A percentile compares a stretch with the other conserved stretches of the same genome.
phyloP scores from a whole-genome alignment of 345 rosid species.

The Kandelia obovata region DNA sequence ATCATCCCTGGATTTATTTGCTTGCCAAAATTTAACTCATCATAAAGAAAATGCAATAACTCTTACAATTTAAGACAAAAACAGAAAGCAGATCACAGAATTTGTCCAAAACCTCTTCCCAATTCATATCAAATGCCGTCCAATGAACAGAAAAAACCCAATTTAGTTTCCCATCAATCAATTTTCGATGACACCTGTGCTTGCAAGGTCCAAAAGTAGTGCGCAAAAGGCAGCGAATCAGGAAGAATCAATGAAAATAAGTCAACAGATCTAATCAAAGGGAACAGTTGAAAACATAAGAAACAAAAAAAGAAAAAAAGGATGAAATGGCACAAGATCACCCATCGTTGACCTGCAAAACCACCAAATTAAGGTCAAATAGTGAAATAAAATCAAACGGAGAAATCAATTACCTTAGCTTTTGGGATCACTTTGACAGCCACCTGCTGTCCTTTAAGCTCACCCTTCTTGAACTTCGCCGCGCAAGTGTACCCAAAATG shows the following conservation, averaged over 20 bases:
- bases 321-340: constrained; percentile 7
- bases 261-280: neutral
- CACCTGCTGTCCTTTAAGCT: constrained; percentile 31
- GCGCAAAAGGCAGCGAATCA: neutral
- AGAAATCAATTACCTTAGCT: constrained; percentile 56
- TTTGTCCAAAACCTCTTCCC: neutral
- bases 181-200: neutral
- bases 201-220: neutral
- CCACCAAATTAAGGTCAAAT: constrained; percentile 10
- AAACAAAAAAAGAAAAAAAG: neutral
- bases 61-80: neutral
- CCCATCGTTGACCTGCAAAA: constrained; percentile 7
- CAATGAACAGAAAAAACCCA: neutral
- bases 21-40: neutral
- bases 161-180: neutral
- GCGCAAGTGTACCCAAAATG: constrained; percentile 37
- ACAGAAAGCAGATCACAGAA: neutral
- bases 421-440: constrained; percentile 57
- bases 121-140: neutral
- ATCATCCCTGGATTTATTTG: neutral
- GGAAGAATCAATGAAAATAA: neutral
- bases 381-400: constrained; percentile 1
- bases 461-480: constrained; percentile 33
- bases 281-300: neutral
- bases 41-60: neutral